Base-by-base conservation (phyloP, 2,329 filamentous ascomycete genomes). In the Fusarium agapanthi region DNA sequence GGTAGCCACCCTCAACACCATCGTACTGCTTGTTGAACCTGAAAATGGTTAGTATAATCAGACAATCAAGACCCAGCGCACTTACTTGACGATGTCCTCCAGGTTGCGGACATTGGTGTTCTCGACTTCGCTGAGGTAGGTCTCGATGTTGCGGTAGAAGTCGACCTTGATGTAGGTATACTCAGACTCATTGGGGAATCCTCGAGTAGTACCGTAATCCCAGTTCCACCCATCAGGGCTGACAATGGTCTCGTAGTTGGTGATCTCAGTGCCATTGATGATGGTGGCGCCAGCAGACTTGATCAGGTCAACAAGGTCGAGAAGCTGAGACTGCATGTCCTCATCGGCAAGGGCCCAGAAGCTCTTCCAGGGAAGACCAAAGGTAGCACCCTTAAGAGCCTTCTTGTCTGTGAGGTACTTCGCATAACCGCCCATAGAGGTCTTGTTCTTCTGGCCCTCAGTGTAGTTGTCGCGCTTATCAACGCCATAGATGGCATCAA, bases 131-230 rank as follows among this genome's bases (percentile, higher is more conserved):
- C 87, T 83, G 0, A 93, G 87, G 73, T 93, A 94, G 2, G 83
- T 79, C 61, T 86, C 85, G 79, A 93, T 85, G 76, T 88, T 85
- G 76, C 86, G 87, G 80, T 91, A 92, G 75, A 92, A 92, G 78
- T 93, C 90, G 0, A 91, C 89, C 79, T 93, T 93, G 72, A 94
- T 85, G 54, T 91, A 89, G 0, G 90, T 92, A 80, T 91, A 94
- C 79, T 94, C 92, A 20, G 90, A 93, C 80, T 93, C 89, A 67
- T 94, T 93, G n/a, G 89, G 82, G 75, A 84, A 89, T 6, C 90
- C 90, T 8, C 90, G 87, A 3, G 84, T 86, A 11, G 73, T 85
- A 20, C 91, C 91, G 70, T 89, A 92, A 75, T 92, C 91, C 87
- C 92, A 95, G 79, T 94, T 85, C 92, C 92, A 95, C n/a, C 91